Conservation (phyloP, 306 rosid species). For the Cyclanthera cordifolia region DNA sequence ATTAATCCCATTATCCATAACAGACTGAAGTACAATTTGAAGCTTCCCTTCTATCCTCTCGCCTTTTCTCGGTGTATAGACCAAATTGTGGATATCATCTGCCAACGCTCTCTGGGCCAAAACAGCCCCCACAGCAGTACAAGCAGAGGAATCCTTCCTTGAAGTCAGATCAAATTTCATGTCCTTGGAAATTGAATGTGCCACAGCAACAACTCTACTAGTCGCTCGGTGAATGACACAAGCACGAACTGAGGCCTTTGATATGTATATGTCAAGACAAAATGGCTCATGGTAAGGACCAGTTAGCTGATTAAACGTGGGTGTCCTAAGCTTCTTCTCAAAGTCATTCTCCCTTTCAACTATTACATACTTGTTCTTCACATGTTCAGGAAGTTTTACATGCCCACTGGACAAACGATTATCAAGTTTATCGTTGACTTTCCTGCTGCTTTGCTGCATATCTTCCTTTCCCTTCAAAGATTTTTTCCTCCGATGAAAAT, state of each 20-base stretch:
- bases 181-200: constrained; percentile 81
- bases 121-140: constrained; percentile 75
- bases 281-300: constrained; percentile 82
- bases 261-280: constrained; percentile 76
- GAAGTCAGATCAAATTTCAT: constrained; percentile 66
- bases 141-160: constrained; percentile 52
- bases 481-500: constrained; percentile 64
- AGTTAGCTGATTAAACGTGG: constrained; percentile 66
- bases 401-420: constrained; percentile 13
- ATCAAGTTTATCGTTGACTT: constrained; percentile 18
- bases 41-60: constrained; percentile 70
- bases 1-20: constrained; percentile 40
- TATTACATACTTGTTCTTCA: constrained; percentile 7
- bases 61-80: constrained; percentile 77
- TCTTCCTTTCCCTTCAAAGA: constrained; percentile 30
- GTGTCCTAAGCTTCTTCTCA: constrained; percentile 48
- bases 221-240: constrained; percentile 65
- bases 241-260: constrained; percentile 79
- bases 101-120: constrained; percentile 79
- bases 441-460: neutral
- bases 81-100: constrained; percentile 67
- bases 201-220: constrained; percentile 76
- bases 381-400: constrained; percentile 25
- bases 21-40: constrained; percentile 35
- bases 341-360: constrained; percentile 19